Base-by-base conservation (phyloP, 2,329 filamentous ascomycete species). In the Hypocrella siamensis region DNA sequence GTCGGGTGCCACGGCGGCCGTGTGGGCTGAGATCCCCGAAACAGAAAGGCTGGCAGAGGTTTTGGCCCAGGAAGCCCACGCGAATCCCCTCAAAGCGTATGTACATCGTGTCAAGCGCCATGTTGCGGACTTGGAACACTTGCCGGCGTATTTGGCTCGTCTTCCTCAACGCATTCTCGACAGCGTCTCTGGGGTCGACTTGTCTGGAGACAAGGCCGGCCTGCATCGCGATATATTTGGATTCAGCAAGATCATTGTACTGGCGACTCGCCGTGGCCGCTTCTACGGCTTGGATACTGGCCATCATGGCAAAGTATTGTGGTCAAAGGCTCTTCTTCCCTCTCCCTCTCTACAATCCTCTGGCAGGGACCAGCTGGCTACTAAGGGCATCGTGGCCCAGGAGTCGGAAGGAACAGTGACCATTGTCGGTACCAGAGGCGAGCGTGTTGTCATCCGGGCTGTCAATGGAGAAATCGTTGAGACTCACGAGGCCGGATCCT, bases 71-170 rank as follows among this genome's bases (percentile, higher is more conserved):
- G 88, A 98, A 56, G 80, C 82, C 4, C 80, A 93, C 48, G 79
- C 78, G 46, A 93, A 79, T 48, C 65, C 82, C 3, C 46, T 82
- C 5, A 64, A 70, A 9, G 90, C 90, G n/a, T 98, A 93, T 47
- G 58, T 88, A 18, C 85, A 94, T 55, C 79, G 90, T 11, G 65
- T 93, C 11, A 79, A 70, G 40, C 79, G 90, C 28, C 90, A 98
- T 48, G 45, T 84, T 11, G 64, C 72, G 28, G 90, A 94, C 41
- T 63, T 94, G 25, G 63, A 79, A 46, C 64, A 79, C 42, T 64
- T 96, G 4, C 86, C 86, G 1, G 67, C 63, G 1, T 92, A 78
- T 56, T 54, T 93, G 3, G 65, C 73, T 38, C 63, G 63, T 12
- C 61, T 94, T 8, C 84, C 84, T 4, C 57, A 64, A 27, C 73